Evolutionary conservation across 2,329 filamentous ascomycete species (phyloP).

Genomic region (Cadophora sp.): DNA sequence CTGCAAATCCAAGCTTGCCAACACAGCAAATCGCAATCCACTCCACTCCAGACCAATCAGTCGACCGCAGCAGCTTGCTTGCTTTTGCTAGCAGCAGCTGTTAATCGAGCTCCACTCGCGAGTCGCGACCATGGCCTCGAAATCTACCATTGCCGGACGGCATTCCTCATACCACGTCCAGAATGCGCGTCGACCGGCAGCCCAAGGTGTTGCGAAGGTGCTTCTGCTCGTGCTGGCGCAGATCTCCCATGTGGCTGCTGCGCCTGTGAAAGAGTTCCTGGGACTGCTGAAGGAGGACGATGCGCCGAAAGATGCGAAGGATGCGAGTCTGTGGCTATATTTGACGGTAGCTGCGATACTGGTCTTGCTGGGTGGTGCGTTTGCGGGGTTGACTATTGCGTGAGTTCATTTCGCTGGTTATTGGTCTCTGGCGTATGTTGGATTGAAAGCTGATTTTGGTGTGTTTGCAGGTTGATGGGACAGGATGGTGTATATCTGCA

Average conservation of each 20-base stretch:
- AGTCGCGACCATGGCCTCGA: constrained; percentile 34
- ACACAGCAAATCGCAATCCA: not conserved
- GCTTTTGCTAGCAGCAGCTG: constrained; percentile 9
- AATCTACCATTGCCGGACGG: constrained; percentile 27
- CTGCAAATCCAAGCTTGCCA: constrained; percentile 1
- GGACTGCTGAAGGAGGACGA: constrained; percentile 57
- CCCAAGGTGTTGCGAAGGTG: constrained; percentile 59
- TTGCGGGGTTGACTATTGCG: constrained; percentile 92
- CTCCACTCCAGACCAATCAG: not conserved
- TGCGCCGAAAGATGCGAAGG: constrained; percentile 57
- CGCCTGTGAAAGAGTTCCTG: constrained; percentile 44
- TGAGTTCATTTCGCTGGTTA: constrained; percentile 51
- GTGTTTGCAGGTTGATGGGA: constrained; percentile 47
- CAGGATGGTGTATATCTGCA: constrained; percentile 97
- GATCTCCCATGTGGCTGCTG: constrained; percentile 42
- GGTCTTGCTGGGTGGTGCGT: constrained; percentile 88
- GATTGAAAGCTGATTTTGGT: constrained; percentile 13
- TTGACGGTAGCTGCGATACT: constrained; percentile 78
- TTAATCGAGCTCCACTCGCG: constrained; percentile 11
- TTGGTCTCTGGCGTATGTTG: not conserved
- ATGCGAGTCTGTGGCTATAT: constrained; percentile 80
- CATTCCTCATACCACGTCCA: constrained; percentile 44
- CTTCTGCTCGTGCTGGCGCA: constrained; percentile 56
- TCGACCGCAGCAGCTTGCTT: constrained; percentile 7
- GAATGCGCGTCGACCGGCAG: constrained; percentile 53